Percentiles rank a stretch among this genome's conserved stretches.
phyloP scores from a whole-genome alignment of 2,329 filamentous ascomycete genomes.

The Stagonosporopsis tanaceti region DNA sequence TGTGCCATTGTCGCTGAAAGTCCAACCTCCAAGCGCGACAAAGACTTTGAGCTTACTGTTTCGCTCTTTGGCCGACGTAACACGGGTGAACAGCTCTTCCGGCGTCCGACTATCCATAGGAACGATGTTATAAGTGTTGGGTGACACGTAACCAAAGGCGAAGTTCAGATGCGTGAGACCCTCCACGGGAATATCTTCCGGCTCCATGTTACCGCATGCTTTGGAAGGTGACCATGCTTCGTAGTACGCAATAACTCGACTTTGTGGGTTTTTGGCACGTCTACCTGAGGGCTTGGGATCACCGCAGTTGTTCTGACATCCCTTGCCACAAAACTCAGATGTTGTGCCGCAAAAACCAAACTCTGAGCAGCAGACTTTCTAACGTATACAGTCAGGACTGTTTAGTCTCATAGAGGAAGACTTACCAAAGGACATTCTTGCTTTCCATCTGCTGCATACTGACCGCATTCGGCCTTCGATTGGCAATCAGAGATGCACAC shows the following conservation, averaged over 20 bases:
- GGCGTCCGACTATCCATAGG: background rate
- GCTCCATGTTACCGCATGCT: too few relatives aligned
- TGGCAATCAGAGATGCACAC: background rate
- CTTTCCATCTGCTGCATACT: background rate
- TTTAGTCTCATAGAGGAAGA: too few relatives aligned
- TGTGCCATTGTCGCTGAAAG: conserved; percentile 50
- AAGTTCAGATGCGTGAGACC: conserved; percentile 20
- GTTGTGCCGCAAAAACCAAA: too few relatives aligned
- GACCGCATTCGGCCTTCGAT: conserved; percentile 1
- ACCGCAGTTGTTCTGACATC: conserved; percentile 15
- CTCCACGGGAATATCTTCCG: conserved; percentile 14
- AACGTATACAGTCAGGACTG: too few relatives aligned
- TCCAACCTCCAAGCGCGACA: conserved; percentile 54
- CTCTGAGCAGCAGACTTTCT: too few relatives aligned
- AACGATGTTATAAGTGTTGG: conserved; percentile 13
- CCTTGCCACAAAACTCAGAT: conserved; percentile 4
- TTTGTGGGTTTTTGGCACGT: background rate
- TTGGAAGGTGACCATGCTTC: conserved; percentile 15
- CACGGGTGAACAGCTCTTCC: background rate
- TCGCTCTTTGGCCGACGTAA: conserved; percentile 39
- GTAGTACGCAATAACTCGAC: conserved; percentile 21
- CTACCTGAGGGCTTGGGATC: background rate
- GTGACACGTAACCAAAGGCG: conserved; percentile 18
- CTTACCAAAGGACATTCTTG: conserved; percentile 1
- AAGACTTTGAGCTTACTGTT: conserved; percentile 41